Conservation (phyloP, 2,329 filamentous ascomycete genomes). For the Aspergillus ibericus region DNA sequence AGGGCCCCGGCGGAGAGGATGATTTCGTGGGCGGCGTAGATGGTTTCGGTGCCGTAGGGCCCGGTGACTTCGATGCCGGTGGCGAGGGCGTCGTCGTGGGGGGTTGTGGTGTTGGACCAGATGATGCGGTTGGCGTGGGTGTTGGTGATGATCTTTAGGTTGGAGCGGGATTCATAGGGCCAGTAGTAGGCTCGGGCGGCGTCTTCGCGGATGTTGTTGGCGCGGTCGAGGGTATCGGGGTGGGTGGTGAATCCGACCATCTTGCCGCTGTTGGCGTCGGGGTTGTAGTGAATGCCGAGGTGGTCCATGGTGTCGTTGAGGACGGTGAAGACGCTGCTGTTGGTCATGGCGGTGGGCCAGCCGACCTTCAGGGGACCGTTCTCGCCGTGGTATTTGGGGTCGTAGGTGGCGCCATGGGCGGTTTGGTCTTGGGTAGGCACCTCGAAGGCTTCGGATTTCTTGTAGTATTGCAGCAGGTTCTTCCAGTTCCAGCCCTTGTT, state of each 20-base stretch:
- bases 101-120: slow-evolving; percentile 35
- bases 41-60: slow-evolving; percentile 22
- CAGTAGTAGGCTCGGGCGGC: slow-evolving; percentile 52
- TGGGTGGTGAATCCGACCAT: slow-evolving; percentile 48
- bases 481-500: slow-evolving; percentile 38
- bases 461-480: slow-evolving; percentile 32
- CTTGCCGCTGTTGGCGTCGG: slow-evolving; percentile 47
- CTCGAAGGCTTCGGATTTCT: slow-evolving; percentile 31
- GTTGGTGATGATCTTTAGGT: slow-evolving; percentile 47
- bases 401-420: slow-evolving; percentile 28
- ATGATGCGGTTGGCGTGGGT: slow-evolving; percentile 44
- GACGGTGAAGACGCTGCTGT: slow-evolving; percentile 25
- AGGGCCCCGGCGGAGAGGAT: slow-evolving; percentile 61
- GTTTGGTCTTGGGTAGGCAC: slow-evolving; percentile 25
- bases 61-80: slow-evolving; percentile 32
- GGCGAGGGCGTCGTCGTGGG: slow-evolving; percentile 22
- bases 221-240: slow-evolving; percentile 44
- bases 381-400: slow-evolving; percentile 29
- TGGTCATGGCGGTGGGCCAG: slow-evolving; percentile 24
- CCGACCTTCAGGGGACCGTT: slow-evolving; percentile 33
- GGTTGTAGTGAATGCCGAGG: slow-evolving; percentile 41
- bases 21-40: slow-evolving; percentile 50
- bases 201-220: slow-evolving; percentile 46
- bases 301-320: slow-evolving; percentile 42
- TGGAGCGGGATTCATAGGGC: slow-evolving; percentile 43